A percentile compares a stretch with the other conserved stretches of the same genome.
These are phyloP conservation scores for Rhodotorula sp. DNA, from an alignment of 1,284 basidiomycete genomes.

Conservation along the genomic window DNA sequence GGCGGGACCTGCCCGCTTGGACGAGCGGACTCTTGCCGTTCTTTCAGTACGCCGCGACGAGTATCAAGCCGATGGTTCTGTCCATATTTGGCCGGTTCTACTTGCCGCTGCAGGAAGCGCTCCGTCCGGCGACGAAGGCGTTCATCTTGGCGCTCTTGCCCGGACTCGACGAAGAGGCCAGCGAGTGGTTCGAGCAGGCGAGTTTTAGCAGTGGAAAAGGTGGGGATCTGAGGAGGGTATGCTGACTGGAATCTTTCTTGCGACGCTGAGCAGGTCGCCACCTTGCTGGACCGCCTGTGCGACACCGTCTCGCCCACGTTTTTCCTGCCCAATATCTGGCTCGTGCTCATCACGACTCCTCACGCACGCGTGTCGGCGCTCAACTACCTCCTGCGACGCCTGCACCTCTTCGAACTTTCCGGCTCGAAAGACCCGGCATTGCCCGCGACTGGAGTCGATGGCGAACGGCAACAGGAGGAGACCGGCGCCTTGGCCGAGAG, in stretches of 20 bases:
- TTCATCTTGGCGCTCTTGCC: constrained; percentile 90
- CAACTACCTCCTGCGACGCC: constrained; percentile 76
- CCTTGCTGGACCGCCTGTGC: constrained; percentile 75
- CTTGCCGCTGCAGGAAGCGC: constrained; percentile 73
- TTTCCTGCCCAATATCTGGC: constrained; percentile 94
- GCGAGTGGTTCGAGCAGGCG: constrained; percentile 94
- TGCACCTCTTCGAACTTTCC: constrained; percentile 56
- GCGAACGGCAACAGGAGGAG: neutral
- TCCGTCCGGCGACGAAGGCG: constrained; percentile 88
- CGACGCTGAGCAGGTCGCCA: constrained; percentile 64
- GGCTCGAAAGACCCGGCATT: neutral
- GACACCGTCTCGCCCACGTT: constrained; percentile 77
- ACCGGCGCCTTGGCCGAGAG: constrained; percentile 53
- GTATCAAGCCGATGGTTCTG: constrained; percentile 83
- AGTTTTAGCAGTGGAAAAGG: constrained; percentile 27
- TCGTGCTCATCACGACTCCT: constrained; percentile 87
- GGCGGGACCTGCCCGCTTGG: constrained; percentile 87
- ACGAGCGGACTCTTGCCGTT: constrained; percentile 95
- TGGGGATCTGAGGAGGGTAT: neutral
- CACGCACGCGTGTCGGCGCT: constrained; percentile 79
- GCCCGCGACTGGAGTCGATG: too few relatives aligned
- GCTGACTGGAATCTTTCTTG: neutral
- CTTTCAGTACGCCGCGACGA: constrained; percentile 96
- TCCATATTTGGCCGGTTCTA: constrained; percentile 87
- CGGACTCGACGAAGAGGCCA: constrained; percentile 90